Evolutionary conservation across 129 eudicot genomes (phyloP), one percentile per base, ranked within the genome.

Genomic region (Artemisia annua): DNA sequence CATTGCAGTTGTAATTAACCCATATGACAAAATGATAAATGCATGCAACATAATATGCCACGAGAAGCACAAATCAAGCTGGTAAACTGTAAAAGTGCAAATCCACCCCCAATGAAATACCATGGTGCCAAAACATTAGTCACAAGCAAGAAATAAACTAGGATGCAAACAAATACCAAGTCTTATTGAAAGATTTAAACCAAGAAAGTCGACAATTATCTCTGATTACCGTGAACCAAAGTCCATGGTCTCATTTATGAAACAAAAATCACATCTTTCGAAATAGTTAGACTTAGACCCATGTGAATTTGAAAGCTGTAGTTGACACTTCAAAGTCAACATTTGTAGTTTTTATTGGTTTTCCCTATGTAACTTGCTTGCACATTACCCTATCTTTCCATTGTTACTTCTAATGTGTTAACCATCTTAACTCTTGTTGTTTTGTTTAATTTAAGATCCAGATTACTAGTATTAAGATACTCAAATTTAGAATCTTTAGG

Each of bases 341-440:
- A 12, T 20, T 52, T 26, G 35, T 54, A 54, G 50, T 46, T 46
- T 75, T 46, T 75, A 11, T 71, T 48, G 5, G 19, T 48, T 75
- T 69, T 50, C 70, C 81, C 81, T 58, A 76, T 52, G 61, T 63
- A 71, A 55, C 66, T 70, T 70, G 76, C 77, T 70, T 78, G 26
- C 71, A 53, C 82, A 55, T 64, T 72, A 78, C 77, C 77, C 82
- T 71, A 71, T 78, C 67, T 66, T 71, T 78, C 77, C 0, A 28
- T 64, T 78, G 77, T 54, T 44, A 46, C 61, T 78, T 69, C 66
- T 76, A 32, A 70, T 70, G 75, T 69, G 56, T 32, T 20, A 48
- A 57, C 63, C 80, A 30, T 52, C 43, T 46, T 64, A 35, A 19
- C 4, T 43, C 63, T 49, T 61, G 13, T 54, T 54, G 7, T 54